A percentile compares a stretch with the other conserved stretches of the same genome.
Evolutionary conservation across 768 basidiomycete species (phyloP).

Genomic region (Tylopilus sp.): DNA sequence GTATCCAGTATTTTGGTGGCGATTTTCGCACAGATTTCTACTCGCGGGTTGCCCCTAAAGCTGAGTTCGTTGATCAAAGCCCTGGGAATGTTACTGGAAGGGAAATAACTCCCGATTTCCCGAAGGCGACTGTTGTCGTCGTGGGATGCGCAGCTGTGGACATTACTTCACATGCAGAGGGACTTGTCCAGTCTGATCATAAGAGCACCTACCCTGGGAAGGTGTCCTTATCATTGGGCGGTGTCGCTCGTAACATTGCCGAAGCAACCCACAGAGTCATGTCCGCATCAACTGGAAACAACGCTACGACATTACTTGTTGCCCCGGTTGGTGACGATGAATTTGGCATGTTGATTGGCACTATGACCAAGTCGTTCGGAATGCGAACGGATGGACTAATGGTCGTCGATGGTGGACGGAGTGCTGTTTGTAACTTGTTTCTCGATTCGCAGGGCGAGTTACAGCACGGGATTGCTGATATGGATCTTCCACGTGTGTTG

Average conservation of each 20-base stretch:
- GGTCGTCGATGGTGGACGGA: slow-evolving; percentile 39
- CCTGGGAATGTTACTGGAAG: neutral
- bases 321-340: slow-evolving; percentile 75
- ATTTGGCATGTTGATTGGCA: slow-evolving; percentile 64
- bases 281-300: slow-evolving; percentile 25
- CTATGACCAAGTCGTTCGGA: slow-evolving; percentile 57
- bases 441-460: slow-evolving; percentile 70
- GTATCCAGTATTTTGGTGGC: slow-evolving; percentile 13
- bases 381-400: slow-evolving; percentile 82
- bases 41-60: neutral
- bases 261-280: slow-evolving; percentile 79
- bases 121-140: slow-evolving; percentile 55
- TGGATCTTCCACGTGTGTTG: slow-evolving; percentile 63
- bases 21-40: neutral
- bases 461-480: slow-evolving; percentile 88
- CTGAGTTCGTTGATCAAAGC: neutral
- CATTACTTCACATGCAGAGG: slow-evolving; percentile 59
- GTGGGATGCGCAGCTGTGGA: slow-evolving; percentile 90
- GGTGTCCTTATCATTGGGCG: slow-evolving; percentile 73
- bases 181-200: slow-evolving; percentile 32
- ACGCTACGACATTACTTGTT: slow-evolving; percentile 53
- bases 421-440: slow-evolving; percentile 86
- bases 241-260: slow-evolving; percentile 93
- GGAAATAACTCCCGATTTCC: slow-evolving; percentile 3
- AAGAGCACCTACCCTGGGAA: slow-evolving; percentile 80